Evolutionary conservation across 177 flowering plant species (phyloP).

Genomic region (Vitis hybrid): DNA sequence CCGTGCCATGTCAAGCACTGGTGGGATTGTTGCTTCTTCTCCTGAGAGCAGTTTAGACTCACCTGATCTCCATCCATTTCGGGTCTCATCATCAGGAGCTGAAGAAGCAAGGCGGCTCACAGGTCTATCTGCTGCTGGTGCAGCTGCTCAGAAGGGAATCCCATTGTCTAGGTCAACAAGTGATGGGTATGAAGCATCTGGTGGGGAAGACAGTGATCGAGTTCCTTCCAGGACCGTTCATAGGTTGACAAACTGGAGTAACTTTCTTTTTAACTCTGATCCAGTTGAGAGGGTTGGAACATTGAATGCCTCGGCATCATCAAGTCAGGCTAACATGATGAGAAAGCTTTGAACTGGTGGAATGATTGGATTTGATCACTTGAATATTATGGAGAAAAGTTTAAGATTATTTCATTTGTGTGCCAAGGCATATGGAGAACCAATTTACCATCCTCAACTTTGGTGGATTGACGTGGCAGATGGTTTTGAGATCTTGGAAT

Average conservation of each 20-base stretch:
- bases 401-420: constrained; percentile 40
- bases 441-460: constrained; percentile 10
- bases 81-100: constrained; percentile 75
- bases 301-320: constrained; percentile 50
- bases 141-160: constrained; percentile 39
- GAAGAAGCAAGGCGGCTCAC: constrained; percentile 63
- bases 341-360: constrained; percentile 31
- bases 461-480: neutral
- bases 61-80: constrained; percentile 82
- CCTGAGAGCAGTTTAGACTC: constrained; percentile 95
- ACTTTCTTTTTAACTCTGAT: constrained; percentile 46
- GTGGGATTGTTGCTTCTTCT: constrained; percentile 65
- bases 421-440: constrained; percentile 6
- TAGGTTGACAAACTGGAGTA: constrained; percentile 70
- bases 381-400: constrained; percentile 4
- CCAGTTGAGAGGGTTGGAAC: constrained; percentile 38
- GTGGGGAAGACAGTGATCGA: constrained; percentile 96
- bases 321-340: constrained; percentile 30
- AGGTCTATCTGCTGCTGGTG: constrained; percentile 31
- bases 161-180: constrained; percentile 85
- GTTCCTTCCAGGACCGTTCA: constrained; percentile 66
- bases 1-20: constrained; percentile 56
- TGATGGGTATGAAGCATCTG: constrained; percentile 97
- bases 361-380: neutral
- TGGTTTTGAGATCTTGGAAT: constrained; percentile 1